Conservation (phyloP, 768 basidiomycete genomes). For the Trametes cingulata region DNA sequence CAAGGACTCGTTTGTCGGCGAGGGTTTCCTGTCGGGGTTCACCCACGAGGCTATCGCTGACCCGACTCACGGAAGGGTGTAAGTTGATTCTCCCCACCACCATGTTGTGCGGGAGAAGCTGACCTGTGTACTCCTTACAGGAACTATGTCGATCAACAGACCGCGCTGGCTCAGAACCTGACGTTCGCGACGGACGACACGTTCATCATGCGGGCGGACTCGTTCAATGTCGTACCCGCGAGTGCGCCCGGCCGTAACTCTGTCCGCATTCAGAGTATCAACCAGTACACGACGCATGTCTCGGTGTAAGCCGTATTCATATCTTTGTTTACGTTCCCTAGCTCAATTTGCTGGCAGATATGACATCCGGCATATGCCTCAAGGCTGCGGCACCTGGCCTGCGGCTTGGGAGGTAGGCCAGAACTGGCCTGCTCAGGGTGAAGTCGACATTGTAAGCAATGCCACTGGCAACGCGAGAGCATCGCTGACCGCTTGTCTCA, state of each 20-base stretch:
- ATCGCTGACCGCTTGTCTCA: not conserved
- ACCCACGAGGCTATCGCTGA: slow-evolving; percentile 50
- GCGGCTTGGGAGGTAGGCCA: slow-evolving; percentile 56
- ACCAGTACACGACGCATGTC: slow-evolving; percentile 50
- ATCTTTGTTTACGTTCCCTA: slow-evolving; percentile 25
- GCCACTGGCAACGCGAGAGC: not conserved
- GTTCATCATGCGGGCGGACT: slow-evolving; percentile 60
- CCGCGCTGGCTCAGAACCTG: slow-evolving; percentile 55
- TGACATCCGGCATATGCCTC: slow-evolving; percentile 60
- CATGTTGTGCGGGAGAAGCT: not conserved
- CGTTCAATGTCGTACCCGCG: slow-evolving; percentile 44
- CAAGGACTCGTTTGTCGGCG: slow-evolving; percentile 26
- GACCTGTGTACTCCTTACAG: slow-evolving; percentile 24
- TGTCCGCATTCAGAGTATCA: slow-evolving; percentile 55
- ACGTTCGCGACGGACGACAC: slow-evolving; percentile 54
- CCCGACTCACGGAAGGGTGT: slow-evolving; percentile 73
- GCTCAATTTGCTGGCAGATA: slow-evolving; percentile 26
- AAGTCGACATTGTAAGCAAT: slow-evolving; percentile 39
- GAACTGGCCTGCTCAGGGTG: slow-evolving; percentile 51
- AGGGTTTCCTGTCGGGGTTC: slow-evolving; percentile 51
- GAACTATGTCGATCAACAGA: slow-evolving; percentile 47
- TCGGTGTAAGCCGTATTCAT: slow-evolving; percentile 25
- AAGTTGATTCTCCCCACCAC: slow-evolving; percentile 25
- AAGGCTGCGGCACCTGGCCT: slow-evolving; percentile 53
- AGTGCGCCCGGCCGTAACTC: slow-evolving; percentile 59